Evolutionary conservation across 768 basidiomycete genomes (phyloP), one percentile per base, ranked within the genome.

Genomic region (Punctularia strigosozonata): DNA sequence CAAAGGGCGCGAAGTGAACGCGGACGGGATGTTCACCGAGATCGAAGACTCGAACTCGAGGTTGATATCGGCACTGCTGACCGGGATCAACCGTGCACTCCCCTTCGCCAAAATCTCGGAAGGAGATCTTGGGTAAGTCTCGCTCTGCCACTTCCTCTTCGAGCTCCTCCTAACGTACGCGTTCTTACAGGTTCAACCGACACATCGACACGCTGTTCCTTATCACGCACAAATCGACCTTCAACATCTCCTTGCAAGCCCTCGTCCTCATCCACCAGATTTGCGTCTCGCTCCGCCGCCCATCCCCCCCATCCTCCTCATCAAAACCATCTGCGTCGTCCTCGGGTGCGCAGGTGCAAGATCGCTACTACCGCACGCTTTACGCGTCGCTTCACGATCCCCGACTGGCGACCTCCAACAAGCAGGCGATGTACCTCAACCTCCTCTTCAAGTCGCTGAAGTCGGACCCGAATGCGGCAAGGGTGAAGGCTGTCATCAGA

Each of bases 391-490:
- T 99, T 4, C 75, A 82, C 36, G 94, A 99, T 49, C 61, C 66
- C 1, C 78, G 94, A 12, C 70, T 99, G 2, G 69, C 79, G 3
- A 66, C 69, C 2, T 89, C 89, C 10, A 83, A 81, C 2, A 98
- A 98, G 53, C 91, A 98, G 55, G 90, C 91, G 4, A 85, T 98
- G 80, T 98, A 94, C 57, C 72, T 99, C 40, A 98, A 97, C 53
- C 60, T 99, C 14, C 57, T 97, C 15, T 92, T 92, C 73, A 91
- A 87, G 50, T 80, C 85, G 2, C 60, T 95, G 46, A 94, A 92
- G 58, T 69, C 68, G 0, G 80, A 81, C 46, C 50, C 49, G 23
- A 42, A 56, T 0, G 73, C 74, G 34, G 33, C 10, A 19, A 70
- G 94, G 6, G 70, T 82, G 14, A 78, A 77, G 54, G 87, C 89